Evolutionary conservation across 1,284 basidiomycete genomes (phyloP).

Genomic region (Coriolopsis trogii): DNA sequence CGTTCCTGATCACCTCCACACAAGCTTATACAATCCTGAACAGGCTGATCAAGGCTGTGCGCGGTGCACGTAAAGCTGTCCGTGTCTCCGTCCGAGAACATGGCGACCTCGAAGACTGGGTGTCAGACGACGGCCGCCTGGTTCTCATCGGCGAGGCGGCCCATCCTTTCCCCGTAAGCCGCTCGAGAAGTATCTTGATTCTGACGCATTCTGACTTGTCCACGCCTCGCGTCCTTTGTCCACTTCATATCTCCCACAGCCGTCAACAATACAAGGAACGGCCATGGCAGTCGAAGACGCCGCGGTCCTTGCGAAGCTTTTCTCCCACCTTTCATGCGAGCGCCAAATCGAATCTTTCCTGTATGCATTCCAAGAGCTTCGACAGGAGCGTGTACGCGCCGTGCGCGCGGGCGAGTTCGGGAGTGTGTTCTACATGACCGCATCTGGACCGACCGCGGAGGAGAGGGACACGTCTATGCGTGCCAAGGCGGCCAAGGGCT

Average conservation of each 20-base stretch:
- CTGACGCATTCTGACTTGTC: too few species aligned
- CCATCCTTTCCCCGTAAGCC: constrained; percentile 53
- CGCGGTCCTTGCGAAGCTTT: constrained; percentile 58
- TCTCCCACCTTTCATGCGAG: constrained; percentile 50
- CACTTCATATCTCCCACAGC: constrained; percentile 18
- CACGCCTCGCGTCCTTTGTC: too few species aligned
- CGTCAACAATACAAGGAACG: constrained; percentile 42
- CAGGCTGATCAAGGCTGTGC: constrained; percentile 38
- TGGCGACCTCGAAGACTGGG: constrained; percentile 34
- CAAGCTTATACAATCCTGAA: not conserved
- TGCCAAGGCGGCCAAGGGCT: constrained; percentile 40
- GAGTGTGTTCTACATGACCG: constrained; percentile 13
- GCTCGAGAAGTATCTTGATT: too few species aligned
- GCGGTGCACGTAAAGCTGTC: constrained; percentile 25
- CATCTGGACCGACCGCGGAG: constrained; percentile 20
- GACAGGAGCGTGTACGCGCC: constrained; percentile 27
- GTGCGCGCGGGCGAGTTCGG: constrained; percentile 22
- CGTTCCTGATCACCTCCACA: not conserved
- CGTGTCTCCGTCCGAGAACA: constrained; percentile 20
- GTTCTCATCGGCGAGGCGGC: constrained; percentile 43
- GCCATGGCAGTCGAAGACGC: constrained; percentile 54
- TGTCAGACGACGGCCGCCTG: constrained; percentile 26
- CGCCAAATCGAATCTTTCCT: constrained; percentile 57
- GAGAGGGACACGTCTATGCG: constrained; percentile 46
- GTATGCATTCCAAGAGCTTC: constrained; percentile 55